Conservation (phyloP, 441 rosid species). For the Croton laevigatus region DNA sequence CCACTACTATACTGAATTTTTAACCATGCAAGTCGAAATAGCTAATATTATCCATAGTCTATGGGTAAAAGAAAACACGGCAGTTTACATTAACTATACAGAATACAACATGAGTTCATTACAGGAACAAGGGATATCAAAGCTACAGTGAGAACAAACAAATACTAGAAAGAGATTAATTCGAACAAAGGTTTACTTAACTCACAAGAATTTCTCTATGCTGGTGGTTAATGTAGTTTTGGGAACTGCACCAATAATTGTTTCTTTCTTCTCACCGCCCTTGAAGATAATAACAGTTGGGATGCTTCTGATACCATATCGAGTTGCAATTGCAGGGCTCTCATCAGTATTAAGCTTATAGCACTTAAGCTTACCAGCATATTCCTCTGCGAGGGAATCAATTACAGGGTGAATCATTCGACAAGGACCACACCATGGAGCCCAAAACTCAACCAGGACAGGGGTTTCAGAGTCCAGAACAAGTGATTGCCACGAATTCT, state of each 20-base stretch:
- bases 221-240: constrained; percentile 63
- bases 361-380: constrained; percentile 78
- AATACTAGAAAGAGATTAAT: constrained; percentile 10
- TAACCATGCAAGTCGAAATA: not conserved
- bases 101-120: constrained; percentile 19
- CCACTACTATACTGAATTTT: not conserved
- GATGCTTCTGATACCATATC: constrained; percentile 82
- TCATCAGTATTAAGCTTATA: constrained; percentile 91
- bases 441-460: constrained; percentile 91
- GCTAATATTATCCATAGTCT: constrained; percentile 3
- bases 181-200: constrained; percentile 12
- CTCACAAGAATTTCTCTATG: constrained; percentile 70
- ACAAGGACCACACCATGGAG: constrained; percentile 99
- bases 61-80: constrained; percentile 12
- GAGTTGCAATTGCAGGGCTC: constrained; percentile 63
- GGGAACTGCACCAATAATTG: constrained; percentile 87
- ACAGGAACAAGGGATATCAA: constrained; percentile 10
- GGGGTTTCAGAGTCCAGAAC: constrained; percentile 68
- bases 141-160: constrained; percentile 5
- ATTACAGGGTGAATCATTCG: constrained; percentile 85
- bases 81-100: constrained; percentile 34
- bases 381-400: constrained; percentile 68
- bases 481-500: constrained; percentile 64
- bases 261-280: constrained; percentile 92
- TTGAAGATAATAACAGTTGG: constrained; percentile 85